Evolutionary conservation across 331 rosid species (phyloP), one percentile per base, ranked within the genome.

Genomic region (Rhamnella rubrinervis): DNA sequence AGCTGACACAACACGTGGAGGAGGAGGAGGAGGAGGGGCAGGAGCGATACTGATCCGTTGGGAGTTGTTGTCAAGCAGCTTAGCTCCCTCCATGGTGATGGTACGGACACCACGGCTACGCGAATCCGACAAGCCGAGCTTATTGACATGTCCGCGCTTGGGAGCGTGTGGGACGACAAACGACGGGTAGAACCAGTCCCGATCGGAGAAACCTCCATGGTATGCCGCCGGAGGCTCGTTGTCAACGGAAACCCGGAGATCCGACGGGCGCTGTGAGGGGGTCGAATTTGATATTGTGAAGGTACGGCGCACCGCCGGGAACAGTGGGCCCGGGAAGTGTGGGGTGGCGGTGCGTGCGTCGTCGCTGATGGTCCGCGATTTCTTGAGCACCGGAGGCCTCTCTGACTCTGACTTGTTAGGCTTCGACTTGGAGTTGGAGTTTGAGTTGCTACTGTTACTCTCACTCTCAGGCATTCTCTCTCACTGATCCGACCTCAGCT

Each of bases 121-220:
- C 63, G 85, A 63, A 63, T 74, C 58, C 47, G 68, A 25, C 72
- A 68, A 56, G 46, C 55, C 61, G 52, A 68, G 70, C 13, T 65
- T 77, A 68, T 19, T 75, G 65, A 31, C 58, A 21, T 49, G 59
- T 39, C 55, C 71, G 56, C 83, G 69, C 40, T 84, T 90, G 25
- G 88, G 65, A 46, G 89, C 77, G 35, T 84, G 71, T 1, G 90
- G 82, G 39, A 96, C 90, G 2, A 93, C 88, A 20, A 85, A 79
- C 14, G 98, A 87, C 55, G 96, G 98, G 75, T 79, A 88, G 67
- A 86, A 80, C 88, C 86, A 90, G 51, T 90, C 91, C 14, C 90
- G 80, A 7, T 92, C 75, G 4, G 85, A 72, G 75, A 80, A 80
- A 31, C 79, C 87, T 1, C 75, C 78, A 31, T 65, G 69, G 14